Conservation (phyloP, 2,329 filamentous ascomycete genomes). For the Clarireedia hainanense region DNA sequence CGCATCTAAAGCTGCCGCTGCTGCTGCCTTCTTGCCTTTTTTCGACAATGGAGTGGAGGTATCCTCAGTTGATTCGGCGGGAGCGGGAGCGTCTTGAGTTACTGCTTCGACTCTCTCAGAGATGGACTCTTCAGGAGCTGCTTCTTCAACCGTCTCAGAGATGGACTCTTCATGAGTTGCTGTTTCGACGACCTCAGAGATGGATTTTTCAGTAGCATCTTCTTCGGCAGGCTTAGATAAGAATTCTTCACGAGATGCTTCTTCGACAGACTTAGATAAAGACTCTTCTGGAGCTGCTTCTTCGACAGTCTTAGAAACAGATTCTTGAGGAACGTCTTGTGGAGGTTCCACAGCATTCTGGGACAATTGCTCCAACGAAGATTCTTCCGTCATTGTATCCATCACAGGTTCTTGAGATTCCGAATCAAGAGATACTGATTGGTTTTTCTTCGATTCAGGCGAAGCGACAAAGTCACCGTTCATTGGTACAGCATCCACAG, state of each 20-base stretch:
- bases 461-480: neutral
- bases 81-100: neutral
- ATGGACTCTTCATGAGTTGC: no score
- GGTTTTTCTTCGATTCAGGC: neutral
- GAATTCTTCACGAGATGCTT: no score
- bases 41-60: conserved; percentile 10
- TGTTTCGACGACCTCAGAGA: no score
- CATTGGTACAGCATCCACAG: neutral
- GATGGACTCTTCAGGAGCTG: no score
- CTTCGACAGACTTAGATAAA: no score
- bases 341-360: neutral
- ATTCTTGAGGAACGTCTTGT: no score
- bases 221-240: no score
- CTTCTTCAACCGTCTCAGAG: no score
- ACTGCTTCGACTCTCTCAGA: neutral
- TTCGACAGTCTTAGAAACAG: no score
- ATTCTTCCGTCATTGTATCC: neutral
- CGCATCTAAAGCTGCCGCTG: neutral
- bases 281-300: no score
- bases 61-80: conserved; percentile 3
- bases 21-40: conserved; percentile 14
- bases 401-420: neutral
- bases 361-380: neutral
- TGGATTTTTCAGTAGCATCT: no score
- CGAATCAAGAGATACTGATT: neutral